A percentile compares a stretch with the other conserved stretches of the same genome.
phyloP scores from a whole-genome alignment of 257 asterid genomes.

The Cordia subcordata region DNA sequence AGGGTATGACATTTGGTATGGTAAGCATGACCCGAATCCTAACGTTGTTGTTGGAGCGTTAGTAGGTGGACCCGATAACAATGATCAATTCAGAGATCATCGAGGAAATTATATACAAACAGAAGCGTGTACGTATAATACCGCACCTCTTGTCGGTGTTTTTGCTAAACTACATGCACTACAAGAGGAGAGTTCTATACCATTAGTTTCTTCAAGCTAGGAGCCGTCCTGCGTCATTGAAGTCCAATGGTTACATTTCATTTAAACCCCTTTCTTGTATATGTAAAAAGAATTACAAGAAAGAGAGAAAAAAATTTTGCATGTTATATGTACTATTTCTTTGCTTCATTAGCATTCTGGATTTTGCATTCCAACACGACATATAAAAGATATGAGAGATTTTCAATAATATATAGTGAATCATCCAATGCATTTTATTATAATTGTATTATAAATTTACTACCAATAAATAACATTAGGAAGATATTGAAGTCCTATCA shows the following conservation, averaged over 20 bases:
- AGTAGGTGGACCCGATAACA: conserved; percentile 70
- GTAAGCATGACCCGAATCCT: conserved; percentile 49
- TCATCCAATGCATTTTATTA: no score
- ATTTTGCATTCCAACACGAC: no score
- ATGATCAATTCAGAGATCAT: conserved; percentile 52
- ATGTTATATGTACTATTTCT: no score
- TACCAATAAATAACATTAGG: no score
- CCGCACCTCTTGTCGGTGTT: conserved; percentile 74
- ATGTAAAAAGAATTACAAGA: background rate
- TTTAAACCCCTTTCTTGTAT: background rate
- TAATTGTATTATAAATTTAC: no score
- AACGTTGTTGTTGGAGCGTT: conserved; percentile 65
- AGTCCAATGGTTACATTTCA: background rate
- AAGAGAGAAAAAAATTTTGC: no score
- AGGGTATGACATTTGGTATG: conserved; percentile 70
- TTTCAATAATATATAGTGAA: no score
- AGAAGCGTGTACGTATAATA: conserved; percentile 85
- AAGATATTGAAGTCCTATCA: no score
- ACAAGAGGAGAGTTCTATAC: conserved; percentile 8
- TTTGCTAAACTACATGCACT: conserved; percentile 49
- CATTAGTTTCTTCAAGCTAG: conserved; percentile 37
- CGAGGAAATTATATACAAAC: conserved; percentile 76
- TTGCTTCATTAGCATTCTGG: no score
- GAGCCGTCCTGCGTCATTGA: background rate
- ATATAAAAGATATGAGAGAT: no score